These are phyloP conservation scores for Pichia scutulata DNA, from an alignment of 805 yeast genomes.

Conservation along the genomic window DNA sequence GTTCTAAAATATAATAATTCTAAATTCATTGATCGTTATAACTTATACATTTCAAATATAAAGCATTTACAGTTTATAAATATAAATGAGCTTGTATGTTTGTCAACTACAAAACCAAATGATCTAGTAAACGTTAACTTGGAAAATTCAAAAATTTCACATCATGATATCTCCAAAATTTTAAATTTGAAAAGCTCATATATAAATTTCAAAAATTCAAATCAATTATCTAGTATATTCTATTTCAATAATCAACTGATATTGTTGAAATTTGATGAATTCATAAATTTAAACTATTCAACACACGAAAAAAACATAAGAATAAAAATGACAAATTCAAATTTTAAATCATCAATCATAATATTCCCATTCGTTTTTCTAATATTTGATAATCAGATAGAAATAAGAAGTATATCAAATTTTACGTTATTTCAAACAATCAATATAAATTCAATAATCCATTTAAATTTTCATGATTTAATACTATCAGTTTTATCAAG, in stretches of 20 bases:
- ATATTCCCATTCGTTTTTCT: slow-evolving; percentile 35
- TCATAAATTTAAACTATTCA: slow-evolving; percentile 17
- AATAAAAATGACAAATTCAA: slow-evolving; percentile 8
- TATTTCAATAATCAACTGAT: slow-evolving; percentile 18
- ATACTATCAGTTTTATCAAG: slow-evolving; percentile 25
- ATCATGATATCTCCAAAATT: neutral
- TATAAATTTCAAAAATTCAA: neutral
- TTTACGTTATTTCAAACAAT: slow-evolving; percentile 30
- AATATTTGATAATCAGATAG: slow-evolving; percentile 25
- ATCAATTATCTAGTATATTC: neutral
- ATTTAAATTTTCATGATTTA: neutral
- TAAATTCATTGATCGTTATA: slow-evolving; percentile 7
- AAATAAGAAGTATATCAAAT: slow-evolving; percentile 32
- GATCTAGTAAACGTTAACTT: slow-evolving; percentile 9
- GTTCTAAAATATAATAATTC: slow-evolving; percentile 9
- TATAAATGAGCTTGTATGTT: slow-evolving; percentile 2
- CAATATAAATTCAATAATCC: neutral
- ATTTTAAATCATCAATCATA: slow-evolving; percentile 25
- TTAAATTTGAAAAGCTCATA: slow-evolving; percentile 1
- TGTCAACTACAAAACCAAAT: slow-evolving; percentile 5
- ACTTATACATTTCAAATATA: slow-evolving; percentile 7
- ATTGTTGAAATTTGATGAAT: slow-evolving; percentile 20
- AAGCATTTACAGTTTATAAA: slow-evolving; percentile 1
- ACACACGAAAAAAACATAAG: slow-evolving; percentile 10
- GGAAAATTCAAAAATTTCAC: neutral